phyloP scores from a whole-genome alignment of 1,284 basidiomycete genomes.

The Microbotryomycetes sp. region DNA sequence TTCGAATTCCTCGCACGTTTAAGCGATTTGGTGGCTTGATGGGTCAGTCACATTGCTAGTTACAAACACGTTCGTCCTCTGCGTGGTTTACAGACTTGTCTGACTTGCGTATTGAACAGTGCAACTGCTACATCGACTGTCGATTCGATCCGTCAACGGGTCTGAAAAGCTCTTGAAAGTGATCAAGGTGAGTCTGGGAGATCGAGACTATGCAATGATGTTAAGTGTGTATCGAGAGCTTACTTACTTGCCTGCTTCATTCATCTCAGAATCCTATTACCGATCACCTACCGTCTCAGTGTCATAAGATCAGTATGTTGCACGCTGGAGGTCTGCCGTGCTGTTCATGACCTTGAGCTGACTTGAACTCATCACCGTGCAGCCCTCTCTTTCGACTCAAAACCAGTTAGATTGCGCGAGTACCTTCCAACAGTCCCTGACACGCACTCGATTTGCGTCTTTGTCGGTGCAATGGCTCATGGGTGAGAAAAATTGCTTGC shows the following conservation, averaged over 20 bases:
- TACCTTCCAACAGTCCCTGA: conserved; percentile 77
- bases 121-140: conserved; percentile 92
- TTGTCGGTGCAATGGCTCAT: conserved; percentile 95
- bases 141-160: conserved; percentile 90
- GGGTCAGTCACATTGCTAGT: conserved; percentile 55
- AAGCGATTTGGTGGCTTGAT: conserved; percentile 98
- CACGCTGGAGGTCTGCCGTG: not conserved
- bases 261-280: conserved; percentile 74
- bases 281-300: conserved; percentile 92
- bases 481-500: conserved; percentile 48
- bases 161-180: conserved; percentile 95
- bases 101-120: conserved; percentile 51
- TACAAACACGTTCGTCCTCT: too few relatives aligned
- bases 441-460: conserved; percentile 85
- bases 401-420: conserved; percentile 69
- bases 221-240: not conserved
- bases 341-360: not conserved
- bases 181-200: conserved; percentile 61
- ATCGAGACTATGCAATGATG: not conserved
- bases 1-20: conserved; percentile 95
- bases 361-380: conserved; percentile 11
- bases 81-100: too few relatives aligned
- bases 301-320: conserved; percentile 82
- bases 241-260: not conserved
- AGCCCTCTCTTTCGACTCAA: conserved; percentile 90